phyloP scores from a whole-genome alignment of 129 eudicot species.

The Flaveria trinervia region DNA sequence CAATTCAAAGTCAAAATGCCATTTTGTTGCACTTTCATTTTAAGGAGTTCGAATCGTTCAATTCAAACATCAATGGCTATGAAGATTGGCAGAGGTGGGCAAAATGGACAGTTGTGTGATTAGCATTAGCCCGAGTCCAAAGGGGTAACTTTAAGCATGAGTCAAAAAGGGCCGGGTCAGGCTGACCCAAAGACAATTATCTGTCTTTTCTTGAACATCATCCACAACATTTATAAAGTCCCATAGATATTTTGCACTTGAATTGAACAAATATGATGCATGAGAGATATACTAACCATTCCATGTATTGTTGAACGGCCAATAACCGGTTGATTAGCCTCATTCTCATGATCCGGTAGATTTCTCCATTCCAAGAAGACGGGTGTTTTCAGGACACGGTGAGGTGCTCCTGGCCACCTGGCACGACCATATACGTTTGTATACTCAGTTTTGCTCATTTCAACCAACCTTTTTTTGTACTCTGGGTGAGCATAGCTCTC shows the following conservation, averaged over 20 bases:
- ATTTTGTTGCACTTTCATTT: neutral
- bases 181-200: neutral
- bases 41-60: neutral
- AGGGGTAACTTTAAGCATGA: neutral
- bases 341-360: constrained; percentile 65
- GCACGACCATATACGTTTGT: constrained; percentile 89
- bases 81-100: neutral
- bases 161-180: neutral
- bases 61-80: neutral
- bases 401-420: constrained; percentile 95
- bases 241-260: neutral
- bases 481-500: constrained; percentile 92
- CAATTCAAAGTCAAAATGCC: neutral
- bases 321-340: constrained; percentile 70
- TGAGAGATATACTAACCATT: constrained; percentile 37
- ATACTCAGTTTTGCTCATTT: constrained; percentile 69
- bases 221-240: neutral
- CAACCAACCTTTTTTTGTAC: constrained; percentile 78
- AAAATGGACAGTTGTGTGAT: neutral
- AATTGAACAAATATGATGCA: neutral
- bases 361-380: constrained; percentile 72
- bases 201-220: too few species aligned
- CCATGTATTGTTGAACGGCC: constrained; percentile 77
- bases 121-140: neutral
- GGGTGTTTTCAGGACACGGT: constrained; percentile 74